Percentiles rank a stretch among this genome's conserved stretches.
Conservation (phyloP, 176 grass and related monocot genomes). For the Oropetium thomaeum region DNA sequence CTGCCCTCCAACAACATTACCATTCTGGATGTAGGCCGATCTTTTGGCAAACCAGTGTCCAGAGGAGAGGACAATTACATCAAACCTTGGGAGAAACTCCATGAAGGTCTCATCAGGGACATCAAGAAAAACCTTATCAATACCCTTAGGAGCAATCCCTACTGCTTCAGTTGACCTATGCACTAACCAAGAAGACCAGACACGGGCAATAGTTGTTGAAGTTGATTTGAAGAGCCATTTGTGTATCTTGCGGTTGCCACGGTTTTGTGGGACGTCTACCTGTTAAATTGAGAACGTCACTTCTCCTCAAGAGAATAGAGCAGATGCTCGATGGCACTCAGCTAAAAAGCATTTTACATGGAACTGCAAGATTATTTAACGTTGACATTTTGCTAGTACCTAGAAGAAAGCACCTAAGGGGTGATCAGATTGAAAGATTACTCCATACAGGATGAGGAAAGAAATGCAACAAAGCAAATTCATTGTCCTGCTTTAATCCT, state of each 20-base stretch:
- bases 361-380: neutral
- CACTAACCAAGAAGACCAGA: constrained; percentile 97
- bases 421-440: neutral
- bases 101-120: constrained; percentile 77
- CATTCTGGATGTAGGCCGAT: constrained; percentile 70
- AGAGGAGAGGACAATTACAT: constrained; percentile 89
- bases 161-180: constrained; percentile 57
- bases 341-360: constrained; percentile 21
- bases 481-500: neutral
- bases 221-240: constrained; percentile 84
- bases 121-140: constrained; percentile 89
- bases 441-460: neutral
- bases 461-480: neutral
- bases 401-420: neutral
- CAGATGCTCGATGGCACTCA: neutral
- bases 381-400: neutral
- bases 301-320: constrained; percentile 4
- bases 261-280: constrained; percentile 77
- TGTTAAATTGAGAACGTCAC: constrained; percentile 30
- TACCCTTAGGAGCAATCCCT: constrained; percentile 51
- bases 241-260: constrained; percentile 60
- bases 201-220: constrained; percentile 63
- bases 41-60: constrained; percentile 93
- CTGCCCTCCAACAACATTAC: constrained; percentile 70
- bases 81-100: constrained; percentile 72